These are phyloP conservation scores for Schizonepeta tenuifolia DNA, from an alignment of 257 asterid genomes.

Conservation along the genomic window DNA sequence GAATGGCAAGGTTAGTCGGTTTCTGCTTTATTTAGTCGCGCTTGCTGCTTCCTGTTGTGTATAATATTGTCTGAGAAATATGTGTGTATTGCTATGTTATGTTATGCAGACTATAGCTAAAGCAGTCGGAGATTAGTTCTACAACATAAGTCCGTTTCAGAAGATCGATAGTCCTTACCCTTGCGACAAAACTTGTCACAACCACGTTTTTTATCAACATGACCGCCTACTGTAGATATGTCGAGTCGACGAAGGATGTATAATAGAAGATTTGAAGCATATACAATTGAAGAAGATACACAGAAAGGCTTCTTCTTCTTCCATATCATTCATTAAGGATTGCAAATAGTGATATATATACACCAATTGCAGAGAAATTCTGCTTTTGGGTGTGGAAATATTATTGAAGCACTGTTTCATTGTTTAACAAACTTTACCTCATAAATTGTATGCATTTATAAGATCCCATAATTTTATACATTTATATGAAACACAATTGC, in stretches of 20 bases:
- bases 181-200: slow-evolving; percentile 86
- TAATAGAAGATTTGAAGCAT: neutral
- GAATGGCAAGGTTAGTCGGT: slow-evolving; percentile 51
- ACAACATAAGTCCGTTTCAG: slow-evolving; percentile 71
- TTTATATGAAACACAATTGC: no score
- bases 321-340: slow-evolving; percentile 37
- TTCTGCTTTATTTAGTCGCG: no score
- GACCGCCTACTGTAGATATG: slow-evolving; percentile 35
- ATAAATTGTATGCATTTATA: no score
- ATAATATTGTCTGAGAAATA: neutral
- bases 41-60: neutral
- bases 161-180: slow-evolving; percentile 92
- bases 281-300: slow-evolving; percentile 12
- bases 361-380: slow-evolving; percentile 25
- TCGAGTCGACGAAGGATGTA: neutral
- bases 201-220: slow-evolving; percentile 57
- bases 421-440: no score
- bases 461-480: no score
- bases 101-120: slow-evolving; percentile 70
- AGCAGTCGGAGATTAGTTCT: slow-evolving; percentile 92
- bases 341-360: slow-evolving; percentile 35
- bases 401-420: neutral
- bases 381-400: slow-evolving; percentile 5
- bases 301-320: slow-evolving; percentile 5
- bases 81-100: neutral